Percentiles rank a stretch among this genome's conserved stretches.
Conservation (phyloP, 352 stramenopile genomes). For the Phytophthora melonis region DNA sequence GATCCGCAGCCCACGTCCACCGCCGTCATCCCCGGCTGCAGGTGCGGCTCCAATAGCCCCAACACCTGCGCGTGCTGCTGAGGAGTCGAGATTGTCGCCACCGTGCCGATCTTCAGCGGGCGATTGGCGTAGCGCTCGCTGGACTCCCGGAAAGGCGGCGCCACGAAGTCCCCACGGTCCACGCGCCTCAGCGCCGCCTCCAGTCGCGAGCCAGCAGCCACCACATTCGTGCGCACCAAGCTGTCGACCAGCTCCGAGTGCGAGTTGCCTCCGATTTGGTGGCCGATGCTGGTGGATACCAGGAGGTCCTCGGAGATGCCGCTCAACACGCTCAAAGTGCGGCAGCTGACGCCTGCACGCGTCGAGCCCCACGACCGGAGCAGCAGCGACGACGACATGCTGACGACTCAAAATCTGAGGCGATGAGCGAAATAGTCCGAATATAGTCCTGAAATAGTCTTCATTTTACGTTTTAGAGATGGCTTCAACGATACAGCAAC, state of each 20-base stretch:
- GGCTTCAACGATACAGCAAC: slow-evolving; percentile 22
- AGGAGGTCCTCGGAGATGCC: slow-evolving; percentile 85
- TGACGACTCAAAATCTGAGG: slow-evolving; percentile 31
- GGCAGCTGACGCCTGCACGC: slow-evolving; percentile 16
- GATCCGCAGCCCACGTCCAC: slow-evolving; percentile 88
- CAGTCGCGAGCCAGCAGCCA: slow-evolving; percentile 60
- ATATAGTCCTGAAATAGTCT: slow-evolving; percentile 28
- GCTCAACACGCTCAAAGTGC: slow-evolving; percentile 67
- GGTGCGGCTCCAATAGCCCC: slow-evolving; percentile 65
- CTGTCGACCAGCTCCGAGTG: slow-evolving; percentile 78
- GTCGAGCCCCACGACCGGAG: slow-evolving; percentile 4
- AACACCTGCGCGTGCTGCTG: slow-evolving; percentile 88
- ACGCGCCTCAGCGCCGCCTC: slow-evolving; percentile 69
- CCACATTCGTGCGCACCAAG: slow-evolving; percentile 79
- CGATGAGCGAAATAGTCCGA: slow-evolving; percentile 14
- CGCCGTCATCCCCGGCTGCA: slow-evolving; percentile 66
- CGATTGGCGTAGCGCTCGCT: slow-evolving; percentile 73
- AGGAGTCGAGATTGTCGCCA: slow-evolving; percentile 88
- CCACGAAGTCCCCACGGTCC: slow-evolving; percentile 73
- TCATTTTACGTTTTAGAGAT: slow-evolving; percentile 1
- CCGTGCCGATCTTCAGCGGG: slow-evolving; percentile 77
- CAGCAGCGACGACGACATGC: slow-evolving; percentile 19
- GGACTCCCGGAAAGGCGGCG: slow-evolving; percentile 36
- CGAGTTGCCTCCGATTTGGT: slow-evolving; percentile 80
- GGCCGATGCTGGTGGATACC: slow-evolving; percentile 84